A percentile compares a stretch with the other conserved stretches of the same genome.
phyloP scores from a whole-genome alignment of 2,329 filamentous ascomycete species.

The Onygenales sp. region DNA sequence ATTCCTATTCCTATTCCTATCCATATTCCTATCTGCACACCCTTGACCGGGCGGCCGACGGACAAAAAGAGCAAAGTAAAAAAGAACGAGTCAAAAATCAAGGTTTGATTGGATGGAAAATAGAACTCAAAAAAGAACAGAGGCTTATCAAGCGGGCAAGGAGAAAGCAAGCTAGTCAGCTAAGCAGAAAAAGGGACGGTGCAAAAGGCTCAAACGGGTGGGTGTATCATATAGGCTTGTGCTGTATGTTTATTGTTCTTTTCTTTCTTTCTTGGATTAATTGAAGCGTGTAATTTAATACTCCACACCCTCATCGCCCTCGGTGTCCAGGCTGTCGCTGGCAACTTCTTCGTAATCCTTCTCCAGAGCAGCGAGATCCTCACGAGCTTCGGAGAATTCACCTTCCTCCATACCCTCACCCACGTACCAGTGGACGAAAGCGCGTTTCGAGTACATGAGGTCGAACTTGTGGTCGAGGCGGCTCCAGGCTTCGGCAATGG shows the following conservation, averaged over 20 bases:
- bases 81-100: not conserved
- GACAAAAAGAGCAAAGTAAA: not conserved
- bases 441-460: slow-evolving; percentile 60
- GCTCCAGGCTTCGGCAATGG: slow-evolving; percentile 57
- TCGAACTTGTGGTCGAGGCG: slow-evolving; percentile 59
- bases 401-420: slow-evolving; percentile 90
- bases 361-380: slow-evolving; percentile 76
- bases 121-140: not conserved
- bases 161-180: not conserved
- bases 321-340: slow-evolving; percentile 56
- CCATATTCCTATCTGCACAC: no score
- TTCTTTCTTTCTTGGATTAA: not conserved
- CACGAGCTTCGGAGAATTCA: slow-evolving; percentile 78
- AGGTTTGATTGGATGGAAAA: not conserved
- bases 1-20: no score
- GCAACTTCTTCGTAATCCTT: slow-evolving; percentile 83
- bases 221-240: not conserved
- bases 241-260: not conserved
- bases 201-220: not conserved
- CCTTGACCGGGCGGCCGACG: no score
- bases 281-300: slow-evolving; percentile 18
- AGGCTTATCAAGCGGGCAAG: not conserved
- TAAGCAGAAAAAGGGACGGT: not conserved
- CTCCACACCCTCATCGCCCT: slow-evolving; percentile 43
- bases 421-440: slow-evolving; percentile 67